Evolutionary conservation across 331 rosid genomes (phyloP).

Genomic region (Cydonia oblonga): DNA sequence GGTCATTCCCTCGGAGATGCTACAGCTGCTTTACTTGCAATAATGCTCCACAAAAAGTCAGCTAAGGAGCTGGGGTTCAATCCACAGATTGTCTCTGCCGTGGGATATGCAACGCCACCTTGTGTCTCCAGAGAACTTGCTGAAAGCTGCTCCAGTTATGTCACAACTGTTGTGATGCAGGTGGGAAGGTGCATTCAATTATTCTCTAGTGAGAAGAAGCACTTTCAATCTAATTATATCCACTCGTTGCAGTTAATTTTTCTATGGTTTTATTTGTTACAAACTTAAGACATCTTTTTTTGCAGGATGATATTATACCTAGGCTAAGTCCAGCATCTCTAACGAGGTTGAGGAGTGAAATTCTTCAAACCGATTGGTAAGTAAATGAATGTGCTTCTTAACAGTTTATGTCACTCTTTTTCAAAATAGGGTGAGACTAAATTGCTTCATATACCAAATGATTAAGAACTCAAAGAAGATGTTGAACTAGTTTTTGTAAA

Average conservation of each 20-base stretch:
- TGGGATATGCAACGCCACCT: conserved; percentile 80
- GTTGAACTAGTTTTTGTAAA: neutral
- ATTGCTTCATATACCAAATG: neutral
- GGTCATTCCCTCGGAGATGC: conserved; percentile 99
- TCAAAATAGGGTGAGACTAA: neutral
- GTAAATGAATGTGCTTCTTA: conserved; percentile 10
- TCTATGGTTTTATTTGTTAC: conserved; percentile 10
- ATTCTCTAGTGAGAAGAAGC: conserved; percentile 7
- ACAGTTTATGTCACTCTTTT: neutral
- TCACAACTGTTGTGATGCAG: conserved; percentile 90
- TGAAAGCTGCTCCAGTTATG: conserved; percentile 72
- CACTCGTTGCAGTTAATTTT: neutral
- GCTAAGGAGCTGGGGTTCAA: conserved; percentile 73
- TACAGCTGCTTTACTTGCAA: conserved; percentile 79
- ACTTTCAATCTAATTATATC: neutral
- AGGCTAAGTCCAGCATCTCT: conserved; percentile 71
- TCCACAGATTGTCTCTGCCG: conserved; percentile 78
- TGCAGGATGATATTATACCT: conserved; percentile 87
- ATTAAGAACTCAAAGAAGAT: neutral
- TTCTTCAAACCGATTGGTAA: conserved; percentile 94
- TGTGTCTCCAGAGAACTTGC: conserved; percentile 86
- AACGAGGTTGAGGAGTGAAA: conserved; percentile 80
- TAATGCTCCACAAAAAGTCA: conserved; percentile 75
- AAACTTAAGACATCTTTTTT: neutral
- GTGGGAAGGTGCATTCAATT: conserved; percentile 28